Evolutionary conservation across 2,329 filamentous ascomycete genomes (phyloP), one percentile per base, ranked within the genome.

Genomic region (Fusarium azukiicola): DNA sequence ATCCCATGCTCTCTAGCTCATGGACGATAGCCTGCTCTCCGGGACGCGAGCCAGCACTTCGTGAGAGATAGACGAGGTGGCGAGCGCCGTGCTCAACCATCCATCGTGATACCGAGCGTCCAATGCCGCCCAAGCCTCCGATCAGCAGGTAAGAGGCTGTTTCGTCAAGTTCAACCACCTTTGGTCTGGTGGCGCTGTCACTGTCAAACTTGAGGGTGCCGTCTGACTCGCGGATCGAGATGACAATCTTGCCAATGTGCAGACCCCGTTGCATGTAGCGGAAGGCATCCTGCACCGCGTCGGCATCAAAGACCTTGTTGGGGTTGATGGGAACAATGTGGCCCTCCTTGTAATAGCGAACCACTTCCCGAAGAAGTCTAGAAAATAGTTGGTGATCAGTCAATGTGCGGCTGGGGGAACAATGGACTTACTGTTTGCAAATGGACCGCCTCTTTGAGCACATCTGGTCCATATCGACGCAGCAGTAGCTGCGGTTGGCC

Each of bases 191-290:
- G 0, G 61, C 61, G 9, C 11, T 66, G 27, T 32, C 44, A 12
- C 17, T 46, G 27, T 66, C 61, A 66, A 66, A 66, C 61, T 66
- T 66, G 61, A 66, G 61, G 13, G 17, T 32, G 12, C 61, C 61
- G 5, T 38, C 46, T 19, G 46, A 36, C 4, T 27, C 64, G 46
- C 46, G 64, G 7, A 84, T 75, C 44, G 72, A 79, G 19, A 89
- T 66, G 19, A 90, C 84, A 19, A 91, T 87, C 67, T 82, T 82
- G 47, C 89, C 89, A 49, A 90, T 87, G 74, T 90, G 89, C 40
- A 80, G 81, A 2, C 88, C 89, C 4, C 81, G 82, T 69, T 90
- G 88, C 86, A 91, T 87, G 56, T 87, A 84, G 1, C 88, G 81
- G 75, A 91, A 89, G 0, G 89, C 89, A 16, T 88, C 84, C 16